These are phyloP conservation scores for Alternaria triticimaculans DNA, from an alignment of 2,329 filamentous ascomycete species.

Conservation along the genomic window DNA sequence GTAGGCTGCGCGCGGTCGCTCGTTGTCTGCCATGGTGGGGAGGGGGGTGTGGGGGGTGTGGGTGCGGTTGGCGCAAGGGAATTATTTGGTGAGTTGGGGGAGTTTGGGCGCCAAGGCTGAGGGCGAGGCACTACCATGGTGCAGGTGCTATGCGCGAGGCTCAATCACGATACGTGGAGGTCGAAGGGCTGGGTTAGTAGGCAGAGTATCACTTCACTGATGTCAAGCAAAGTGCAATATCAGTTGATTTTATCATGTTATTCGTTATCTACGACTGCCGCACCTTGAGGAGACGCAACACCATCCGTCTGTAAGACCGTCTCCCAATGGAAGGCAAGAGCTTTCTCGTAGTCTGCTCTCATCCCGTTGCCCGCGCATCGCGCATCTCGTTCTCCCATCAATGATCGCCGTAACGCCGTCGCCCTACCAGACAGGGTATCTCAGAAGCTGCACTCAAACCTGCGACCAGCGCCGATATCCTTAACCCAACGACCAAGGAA, in stretches of 20 bases:
- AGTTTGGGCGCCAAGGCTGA: slow-evolving; percentile 15
- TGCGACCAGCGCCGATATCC: not conserved
- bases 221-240: not conserved
- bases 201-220: not conserved
- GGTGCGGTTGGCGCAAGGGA: slow-evolving; percentile 5
- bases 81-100: not conserved
- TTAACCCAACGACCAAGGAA: not conserved
- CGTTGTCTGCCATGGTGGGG: slow-evolving; percentile 31
- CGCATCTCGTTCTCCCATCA: not conserved
- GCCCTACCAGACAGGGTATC: slow-evolving; percentile 19
- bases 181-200: not conserved
- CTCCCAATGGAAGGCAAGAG: not conserved
- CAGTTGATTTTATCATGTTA: not conserved
- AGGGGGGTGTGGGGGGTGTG: slow-evolving; percentile 4
- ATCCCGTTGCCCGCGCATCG: not conserved
- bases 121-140: not conserved
- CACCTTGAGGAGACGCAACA: not conserved
- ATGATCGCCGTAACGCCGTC: slow-evolving; percentile 8
- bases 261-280: not conserved
- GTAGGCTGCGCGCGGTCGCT: slow-evolving; percentile 30
- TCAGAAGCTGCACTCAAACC: not conserved
- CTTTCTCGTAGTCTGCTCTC: not conserved
- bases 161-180: not conserved
- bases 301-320: not conserved
- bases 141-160: not conserved